These are phyloP conservation scores for Termitomyces sp. DNA, from an alignment of 768 basidiomycete species.

Conservation along the genomic window DNA sequence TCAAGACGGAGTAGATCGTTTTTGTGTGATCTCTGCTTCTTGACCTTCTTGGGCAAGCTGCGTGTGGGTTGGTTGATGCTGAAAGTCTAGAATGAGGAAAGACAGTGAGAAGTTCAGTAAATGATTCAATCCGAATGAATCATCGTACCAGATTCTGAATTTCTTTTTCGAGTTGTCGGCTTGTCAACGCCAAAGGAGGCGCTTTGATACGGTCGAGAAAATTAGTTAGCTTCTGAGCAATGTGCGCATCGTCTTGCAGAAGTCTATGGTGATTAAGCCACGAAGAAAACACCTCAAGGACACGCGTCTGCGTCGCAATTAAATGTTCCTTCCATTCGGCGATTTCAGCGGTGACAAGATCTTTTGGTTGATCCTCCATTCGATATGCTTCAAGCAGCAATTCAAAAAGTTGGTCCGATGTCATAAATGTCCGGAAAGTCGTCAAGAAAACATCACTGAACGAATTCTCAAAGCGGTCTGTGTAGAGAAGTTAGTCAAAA, in stretches of 20 bases:
- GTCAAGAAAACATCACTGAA: constrained; percentile 69
- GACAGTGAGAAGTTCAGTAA: neutral
- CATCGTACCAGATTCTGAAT: constrained; percentile 50
- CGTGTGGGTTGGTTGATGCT: constrained; percentile 19
- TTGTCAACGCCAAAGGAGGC: constrained; percentile 37
- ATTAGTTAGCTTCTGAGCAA: constrained; percentile 48
- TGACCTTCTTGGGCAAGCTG: constrained; percentile 27
- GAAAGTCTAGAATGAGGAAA: constrained; percentile 32
- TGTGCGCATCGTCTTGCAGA: constrained; percentile 58
- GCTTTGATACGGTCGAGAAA: constrained; percentile 41
- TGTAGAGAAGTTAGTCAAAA: neutral
- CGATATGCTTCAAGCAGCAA: constrained; percentile 60
- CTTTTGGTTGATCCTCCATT: constrained; percentile 41
- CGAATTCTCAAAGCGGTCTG: constrained; percentile 21
- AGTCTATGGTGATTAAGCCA: constrained; percentile 63
- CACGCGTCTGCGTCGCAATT: constrained; percentile 56
- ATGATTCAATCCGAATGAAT: neutral
- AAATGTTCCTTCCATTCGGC: constrained; percentile 65
- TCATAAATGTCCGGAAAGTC: constrained; percentile 79
- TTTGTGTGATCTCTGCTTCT: constrained; percentile 45
- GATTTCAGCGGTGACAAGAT: constrained; percentile 43
- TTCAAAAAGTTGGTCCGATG: constrained; percentile 62
- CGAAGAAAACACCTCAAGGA: constrained; percentile 46
- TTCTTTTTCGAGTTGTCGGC: constrained; percentile 42
- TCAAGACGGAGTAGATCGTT: constrained; percentile 63